Conservation (phyloP, 1,139 yeast genomes). For the Suhomyces coccinellae region DNA sequence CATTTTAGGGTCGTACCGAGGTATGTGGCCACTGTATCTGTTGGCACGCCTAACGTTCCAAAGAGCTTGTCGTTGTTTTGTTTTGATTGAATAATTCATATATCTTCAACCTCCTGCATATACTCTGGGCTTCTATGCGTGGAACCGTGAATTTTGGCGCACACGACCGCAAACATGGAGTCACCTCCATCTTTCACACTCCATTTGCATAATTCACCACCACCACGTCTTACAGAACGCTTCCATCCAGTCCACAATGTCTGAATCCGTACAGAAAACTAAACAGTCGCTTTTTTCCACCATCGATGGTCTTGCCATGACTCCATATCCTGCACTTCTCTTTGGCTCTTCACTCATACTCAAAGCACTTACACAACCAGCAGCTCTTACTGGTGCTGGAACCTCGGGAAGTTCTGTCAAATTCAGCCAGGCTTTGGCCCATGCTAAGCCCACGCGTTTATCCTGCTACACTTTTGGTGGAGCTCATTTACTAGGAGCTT, state of each 20-base stretch:
- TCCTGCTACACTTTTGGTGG: constrained; percentile 51
- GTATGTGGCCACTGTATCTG: no score
- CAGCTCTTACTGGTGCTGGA: constrained; percentile 19
- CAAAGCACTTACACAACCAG: constrained; percentile 19
- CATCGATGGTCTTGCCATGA: constrained; percentile 8
- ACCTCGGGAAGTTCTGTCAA: constrained; percentile 32
- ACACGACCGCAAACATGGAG: constrained; percentile 1
- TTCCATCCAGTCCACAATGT: constrained; percentile 1
- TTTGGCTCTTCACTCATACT: constrained; percentile 20
- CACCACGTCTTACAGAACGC: not conserved
- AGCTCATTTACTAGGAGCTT: constrained; percentile 76
- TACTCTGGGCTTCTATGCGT: not conserved
- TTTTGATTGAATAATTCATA: no score
- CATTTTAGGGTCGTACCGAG: no score
- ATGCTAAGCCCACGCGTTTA: constrained; percentile 36
- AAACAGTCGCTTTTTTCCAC: constrained; percentile 6
- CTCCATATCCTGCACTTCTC: constrained; percentile 23
- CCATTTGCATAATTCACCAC: not conserved
- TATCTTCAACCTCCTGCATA: not conserved
- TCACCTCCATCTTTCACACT: not conserved
- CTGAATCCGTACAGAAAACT: constrained; percentile 6
- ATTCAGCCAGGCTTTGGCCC: constrained; percentile 29
- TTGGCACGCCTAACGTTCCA: no score
- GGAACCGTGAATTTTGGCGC: not conserved
- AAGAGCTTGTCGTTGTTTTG: no score